Evolutionary conservation across 2,329 filamentous ascomycete species (phyloP), one percentile per base, ranked within the genome.

Genomic region (Beauveria asiatica): DNA sequence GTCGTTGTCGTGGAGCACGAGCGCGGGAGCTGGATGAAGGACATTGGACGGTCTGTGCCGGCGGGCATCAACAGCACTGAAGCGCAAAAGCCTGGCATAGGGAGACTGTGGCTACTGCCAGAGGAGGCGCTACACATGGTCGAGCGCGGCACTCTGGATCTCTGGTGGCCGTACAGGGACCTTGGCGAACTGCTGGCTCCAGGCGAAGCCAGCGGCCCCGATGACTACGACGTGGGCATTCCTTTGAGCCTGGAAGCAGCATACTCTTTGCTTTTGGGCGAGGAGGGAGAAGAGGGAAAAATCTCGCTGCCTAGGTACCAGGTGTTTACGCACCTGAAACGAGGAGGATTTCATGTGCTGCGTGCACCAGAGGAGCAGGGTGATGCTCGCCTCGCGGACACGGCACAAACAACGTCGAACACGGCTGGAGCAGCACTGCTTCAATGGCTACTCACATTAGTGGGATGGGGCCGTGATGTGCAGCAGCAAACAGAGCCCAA

Each of bases 81-180:
- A 61, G 49, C 48, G 27, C 57, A 53, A 9, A 72, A 74, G 57
- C 74, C 79, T 0, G 82, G 80, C 3, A 80, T 80, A 62, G 82
- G 86, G 33, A 84, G 82, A 63, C 76, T 92, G 45, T 97, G 92
- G 92, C 70, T 99, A 55, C 73, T 96, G 44, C 93, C 93, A 0
- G 94, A 99, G 70, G 94, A 99, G 73, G 90, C 92, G 6, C 78
- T 99, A 57, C 97, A 92, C 68, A 73, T 97, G 64, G 79, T 97
- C 9, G 94, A 99, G 76, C 80, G 94, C 67, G 94, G 93, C 0
- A 92, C 84, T 51, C 68, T 97, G 67, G 91, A 97, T 72, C 81
- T 97, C 45, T 87, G 92, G 78, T 97, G 90, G 90, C 90, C 90
- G 2, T 74, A 76, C 49, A 72, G 73, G 60, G 69, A 74, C n/a